A percentile compares a stretch with the other conserved stretches of the same genome.
Evolutionary conservation across 768 basidiomycete species (phyloP).

Genomic region (Suillus luteus): DNA sequence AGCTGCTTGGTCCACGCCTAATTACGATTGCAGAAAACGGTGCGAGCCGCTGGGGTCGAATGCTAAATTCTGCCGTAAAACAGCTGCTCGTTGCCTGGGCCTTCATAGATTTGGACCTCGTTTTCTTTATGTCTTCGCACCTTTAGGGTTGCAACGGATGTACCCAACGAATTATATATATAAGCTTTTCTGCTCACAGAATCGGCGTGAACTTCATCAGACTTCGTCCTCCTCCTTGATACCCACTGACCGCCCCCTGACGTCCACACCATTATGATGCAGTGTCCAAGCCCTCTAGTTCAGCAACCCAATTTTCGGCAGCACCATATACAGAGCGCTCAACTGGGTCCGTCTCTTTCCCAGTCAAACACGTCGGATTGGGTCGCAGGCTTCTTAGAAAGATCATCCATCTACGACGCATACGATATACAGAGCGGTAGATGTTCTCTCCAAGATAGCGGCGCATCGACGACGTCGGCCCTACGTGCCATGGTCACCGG

Average conservation of each 20-base stretch:
- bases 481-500: conserved; percentile 18
- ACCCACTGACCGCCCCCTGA: conserved; percentile 5
- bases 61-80: conserved; percentile 27
- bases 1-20: conserved; percentile 1
- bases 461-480: conserved; percentile 13
- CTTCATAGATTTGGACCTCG: conserved; percentile 22
- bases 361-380: conserved; percentile 25
- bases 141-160: conserved; percentile 17
- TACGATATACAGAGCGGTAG: conserved; percentile 19
- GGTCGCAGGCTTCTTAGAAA: conserved; percentile 31
- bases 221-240: conserved; percentile 11
- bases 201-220: conserved; percentile 14
- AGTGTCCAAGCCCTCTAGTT: conserved; percentile 11
- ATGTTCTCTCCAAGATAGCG: conserved; percentile 14
- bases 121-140: conserved; percentile 20
- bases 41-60: conserved; percentile 28
- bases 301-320: conserved; percentile 21
- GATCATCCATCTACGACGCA: conserved; percentile 29
- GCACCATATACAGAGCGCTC: conserved; percentile 17
- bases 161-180: conserved; percentile 22
- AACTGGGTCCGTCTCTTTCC: conserved; percentile 17
- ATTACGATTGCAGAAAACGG: conserved; percentile 6
- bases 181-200: conserved; percentile 15
- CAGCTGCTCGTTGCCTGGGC: conserved; percentile 15
- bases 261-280: conserved; percentile 14